Conservation (phyloP, 192 early-diverging fungal species). For the Chytriomyces sp. region DNA sequence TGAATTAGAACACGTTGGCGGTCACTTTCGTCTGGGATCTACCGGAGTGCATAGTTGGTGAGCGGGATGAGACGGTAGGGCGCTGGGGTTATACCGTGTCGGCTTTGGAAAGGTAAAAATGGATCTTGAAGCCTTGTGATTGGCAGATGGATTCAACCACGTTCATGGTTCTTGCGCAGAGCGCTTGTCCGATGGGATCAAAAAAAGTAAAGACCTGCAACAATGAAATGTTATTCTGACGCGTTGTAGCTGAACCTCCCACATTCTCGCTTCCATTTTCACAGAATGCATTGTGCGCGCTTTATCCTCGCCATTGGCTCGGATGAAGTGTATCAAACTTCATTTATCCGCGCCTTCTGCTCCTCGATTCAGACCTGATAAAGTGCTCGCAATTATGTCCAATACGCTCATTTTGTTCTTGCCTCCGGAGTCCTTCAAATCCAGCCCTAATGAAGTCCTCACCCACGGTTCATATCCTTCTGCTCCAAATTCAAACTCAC, state of each 20-base stretch:
- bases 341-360: no score
- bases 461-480: no score
- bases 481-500: not conserved
- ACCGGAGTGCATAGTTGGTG: not conserved
- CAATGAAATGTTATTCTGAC: not conserved
- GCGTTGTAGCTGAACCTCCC: no score
- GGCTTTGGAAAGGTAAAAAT: slow-evolving; percentile 23
- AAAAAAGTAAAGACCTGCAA: slow-evolving; percentile 19
- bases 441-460: no score
- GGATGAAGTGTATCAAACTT: no score
- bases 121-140: not conserved
- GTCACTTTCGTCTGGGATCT: slow-evolving; percentile 23
- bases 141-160: slow-evolving; percentile 16
- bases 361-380: no score
- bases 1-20: slow-evolving; percentile 27
- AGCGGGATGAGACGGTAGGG: not conserved
- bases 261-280: no score
- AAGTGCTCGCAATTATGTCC: no score
- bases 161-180: slow-evolving; percentile 21
- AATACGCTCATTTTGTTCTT: no score
- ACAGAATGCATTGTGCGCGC: no score
- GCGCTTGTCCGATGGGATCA: slow-evolving; percentile 26
- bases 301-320: no score
- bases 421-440: no score
- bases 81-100: not conserved